Base-by-base conservation (phyloP, 768 basidiomycete genomes). In the Pulveroboletus sp. region DNA sequence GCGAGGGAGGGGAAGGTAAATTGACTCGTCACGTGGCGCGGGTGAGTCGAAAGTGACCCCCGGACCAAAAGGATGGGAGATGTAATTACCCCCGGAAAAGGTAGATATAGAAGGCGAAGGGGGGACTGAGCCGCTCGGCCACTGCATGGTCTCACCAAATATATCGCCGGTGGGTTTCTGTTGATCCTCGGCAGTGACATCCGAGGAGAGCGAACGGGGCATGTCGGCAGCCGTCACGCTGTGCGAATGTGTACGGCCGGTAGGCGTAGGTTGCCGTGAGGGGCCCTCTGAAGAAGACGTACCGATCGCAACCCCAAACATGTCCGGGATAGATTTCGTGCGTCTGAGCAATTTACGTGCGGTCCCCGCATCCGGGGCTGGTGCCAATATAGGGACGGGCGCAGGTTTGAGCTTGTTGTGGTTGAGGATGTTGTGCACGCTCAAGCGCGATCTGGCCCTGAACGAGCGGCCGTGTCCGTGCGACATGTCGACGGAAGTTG, bases 201-300 rank as follows among this genome's bases (percentile, higher is more conserved):
- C 53, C 4, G 63, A 49, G 12, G 64, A 35, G 1, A 68, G 58
- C 3, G 64, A 68, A 11, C 78, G 77, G 19, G 79, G 76, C 38
- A 80, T 70, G 50, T 90, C 86, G 12, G 78, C 81, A 2, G 80
- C 80, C 1, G 86, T 89, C 16, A 90, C 86, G 64, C 86, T 89
- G 55, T 87, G 83, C 4, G 88, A 88, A 58, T 90, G 88, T 3
- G 75, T 79, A 22, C 86, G 80, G 34, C 82, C 85, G 1, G 70
- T 64, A 5, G 67, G 56, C 0, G 64, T 57, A 19, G 67, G 68
- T 52, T 59, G 64, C 44, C 54, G 62, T 41, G 47, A 69, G 31
- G 54, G 55, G 20, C 57, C 61, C 70, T 51, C 68, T 58, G 49
- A 66, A 73, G 68, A 57, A 41, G 58, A 51, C 42, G 51, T 51